Base-by-base conservation (phyloP, 1,139 yeast species). In the Saccharomyces hybrid region DNA sequence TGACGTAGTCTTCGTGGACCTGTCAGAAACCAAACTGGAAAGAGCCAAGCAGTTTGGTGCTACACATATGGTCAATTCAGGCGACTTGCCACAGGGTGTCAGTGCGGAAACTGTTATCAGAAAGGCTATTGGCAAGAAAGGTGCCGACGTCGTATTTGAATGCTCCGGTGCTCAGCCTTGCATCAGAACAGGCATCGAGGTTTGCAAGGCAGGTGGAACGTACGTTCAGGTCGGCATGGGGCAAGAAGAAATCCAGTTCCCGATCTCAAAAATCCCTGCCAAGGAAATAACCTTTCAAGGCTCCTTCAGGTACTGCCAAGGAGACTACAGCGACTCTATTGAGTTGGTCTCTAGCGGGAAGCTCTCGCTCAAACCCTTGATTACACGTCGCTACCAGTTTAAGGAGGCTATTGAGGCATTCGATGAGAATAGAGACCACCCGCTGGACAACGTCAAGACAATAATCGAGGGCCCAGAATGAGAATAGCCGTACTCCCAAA, bases 171-270 rank as follows among this genome's bases (percentile, higher is more conserved):
- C 84, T 34, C 86, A 80, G 61, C 78, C 83, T 28, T 84, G 90
- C 58, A 82, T 86, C 60, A 76, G 80, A 58, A 74, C 81, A 55
- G 93, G 88, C 38, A 78, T 86, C 50, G 75, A 77, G 51, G 75
- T 78, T 44, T 75, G 84, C 58, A 76, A 74, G 51, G 72, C 80
- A 47, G 89, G 87, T 51, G 93, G 91, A 25, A 73, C 81, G 51
- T 81, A 77, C 63, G 88, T 85, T 28, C 90, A 85, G 67, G 87
- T 86, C 46, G 95, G 95, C 47, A 85, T 85, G 76, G 88, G 93
- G 23, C 27, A 78, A 50, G 84, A 82, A 49, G 75, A 78, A 56
- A 81, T 85, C 55, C 74, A 74, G 53, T 83, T 89, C 77, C 96
- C 96, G 55, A 82, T 89, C 64, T 81, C 87, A 46, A 83, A 80